Evolutionary conservation across 306 rosid species (phyloP).

Genomic region (Trifolium fragiferum): DNA sequence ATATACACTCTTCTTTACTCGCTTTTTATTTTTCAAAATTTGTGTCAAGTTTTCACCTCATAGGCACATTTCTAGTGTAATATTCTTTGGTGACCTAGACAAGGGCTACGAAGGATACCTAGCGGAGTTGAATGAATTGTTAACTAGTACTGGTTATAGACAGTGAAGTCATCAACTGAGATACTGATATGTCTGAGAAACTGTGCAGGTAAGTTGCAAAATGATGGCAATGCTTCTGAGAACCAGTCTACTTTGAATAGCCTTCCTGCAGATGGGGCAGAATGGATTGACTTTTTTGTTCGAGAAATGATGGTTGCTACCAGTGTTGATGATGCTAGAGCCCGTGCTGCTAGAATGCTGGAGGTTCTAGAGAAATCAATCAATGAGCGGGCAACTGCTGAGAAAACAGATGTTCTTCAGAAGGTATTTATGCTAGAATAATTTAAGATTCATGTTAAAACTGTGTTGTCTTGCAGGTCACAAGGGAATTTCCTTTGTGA

Average conservation of each 20-base stretch:
- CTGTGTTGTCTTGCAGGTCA: slow-evolving; percentile 12
- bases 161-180: not conserved
- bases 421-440: slow-evolving; percentile 57
- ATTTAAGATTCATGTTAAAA: slow-evolving; percentile 25
- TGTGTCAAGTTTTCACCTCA: slow-evolving; percentile 7
- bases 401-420: slow-evolving; percentile 62
- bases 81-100: not conserved
- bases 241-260: slow-evolving; percentile 49
- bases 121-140: slow-evolving; percentile 25
- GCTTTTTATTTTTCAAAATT: not conserved
- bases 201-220: slow-evolving; percentile 49
- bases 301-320: slow-evolving; percentile 79
- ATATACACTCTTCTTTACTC: not conserved
- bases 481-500: not conserved
- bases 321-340: slow-evolving; percentile 81
- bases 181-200: slow-evolving; percentile 23
- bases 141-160: slow-evolving; percentile 20
- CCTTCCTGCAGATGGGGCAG: slow-evolving; percentile 78
- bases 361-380: slow-evolving; percentile 86
- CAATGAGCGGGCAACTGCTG: slow-evolving; percentile 65
- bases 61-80: not conserved
- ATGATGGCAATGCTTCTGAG: slow-evolving; percentile 55
- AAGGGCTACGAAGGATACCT: slow-evolving; percentile 12
- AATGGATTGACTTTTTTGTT: slow-evolving; percentile 90
- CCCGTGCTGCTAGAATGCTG: slow-evolving; percentile 79